These are phyloP conservation scores for Neocallimastix lanati DNA, from an alignment of 192 early-diverging fungal genomes.

Conservation along the genomic window DNA sequence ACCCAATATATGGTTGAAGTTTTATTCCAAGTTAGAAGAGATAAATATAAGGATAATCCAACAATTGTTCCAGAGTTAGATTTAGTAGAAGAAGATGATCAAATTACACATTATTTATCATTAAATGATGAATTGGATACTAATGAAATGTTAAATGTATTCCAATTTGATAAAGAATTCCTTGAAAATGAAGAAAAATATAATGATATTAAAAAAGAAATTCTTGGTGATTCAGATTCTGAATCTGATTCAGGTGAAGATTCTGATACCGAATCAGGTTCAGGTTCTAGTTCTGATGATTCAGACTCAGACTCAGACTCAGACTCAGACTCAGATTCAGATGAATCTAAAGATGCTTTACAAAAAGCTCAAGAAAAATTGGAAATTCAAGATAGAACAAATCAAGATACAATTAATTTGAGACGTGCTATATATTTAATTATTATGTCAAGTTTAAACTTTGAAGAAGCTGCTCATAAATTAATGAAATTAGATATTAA, in stretches of 20 bases:
- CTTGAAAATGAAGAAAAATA: conserved; percentile 72
- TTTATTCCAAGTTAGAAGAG: conserved; percentile 81
- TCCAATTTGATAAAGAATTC: conserved; percentile 63
- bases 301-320: neutral
- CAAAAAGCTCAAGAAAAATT: conserved; percentile 21
- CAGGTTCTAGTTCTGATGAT: neutral
- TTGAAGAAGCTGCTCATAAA: conserved; percentile 92
- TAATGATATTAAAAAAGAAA: conserved; percentile 48
- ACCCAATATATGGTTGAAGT: conserved; percentile 97
- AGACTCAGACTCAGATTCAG: neutral
- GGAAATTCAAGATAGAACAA: conserved; percentile 71
- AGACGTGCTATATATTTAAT: conserved; percentile 88
- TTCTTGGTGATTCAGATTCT: neutral
- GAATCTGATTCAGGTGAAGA: neutral
- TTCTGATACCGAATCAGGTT: neutral
- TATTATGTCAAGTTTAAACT: conserved; percentile 86
- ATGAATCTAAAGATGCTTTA: conserved; percentile 9
- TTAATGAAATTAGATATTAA: conserved; percentile 69
- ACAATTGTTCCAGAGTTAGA: conserved; percentile 55
- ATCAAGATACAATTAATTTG: conserved; percentile 70
- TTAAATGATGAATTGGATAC: conserved; percentile 68
- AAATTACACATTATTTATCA: conserved; percentile 69
- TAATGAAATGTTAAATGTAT: conserved; percentile 69
- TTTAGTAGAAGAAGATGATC: conserved; percentile 82
- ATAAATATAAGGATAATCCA: conserved; percentile 81